phyloP scores from a whole-genome alignment of 1,139 yeast species.

The Taphrina wiesneri region DNA sequence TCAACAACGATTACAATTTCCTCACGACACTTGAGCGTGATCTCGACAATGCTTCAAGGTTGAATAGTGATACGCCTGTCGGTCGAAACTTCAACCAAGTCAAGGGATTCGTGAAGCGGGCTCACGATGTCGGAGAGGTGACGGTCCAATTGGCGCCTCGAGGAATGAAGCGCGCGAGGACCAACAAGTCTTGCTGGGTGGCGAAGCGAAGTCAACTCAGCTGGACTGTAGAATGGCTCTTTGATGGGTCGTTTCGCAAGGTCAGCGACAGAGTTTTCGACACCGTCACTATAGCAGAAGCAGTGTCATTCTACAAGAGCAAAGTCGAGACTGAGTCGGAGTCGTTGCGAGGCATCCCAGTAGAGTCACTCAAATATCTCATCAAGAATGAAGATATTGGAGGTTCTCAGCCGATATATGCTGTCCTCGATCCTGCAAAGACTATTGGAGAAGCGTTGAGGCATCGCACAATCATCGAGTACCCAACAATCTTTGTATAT shows the following conservation, averaged over 20 bases:
- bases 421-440: background rate
- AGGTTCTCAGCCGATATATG: slow-evolving; percentile 6
- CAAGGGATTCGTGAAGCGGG: slow-evolving; percentile 41
- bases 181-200: slow-evolving; percentile 75
- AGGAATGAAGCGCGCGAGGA: slow-evolving; percentile 71
- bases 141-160: slow-evolving; percentile 58
- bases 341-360: background rate
- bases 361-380: background rate
- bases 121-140: slow-evolving; percentile 52
- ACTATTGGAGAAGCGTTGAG: slow-evolving; percentile 18
- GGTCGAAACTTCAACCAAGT: slow-evolving; percentile 37
- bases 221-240: slow-evolving; percentile 68
- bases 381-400: background rate
- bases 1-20: slow-evolving; percentile 84
- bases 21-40: slow-evolving; percentile 63
- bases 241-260: slow-evolving; percentile 4
- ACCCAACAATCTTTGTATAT: slow-evolving; percentile 18
- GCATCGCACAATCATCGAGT: slow-evolving; percentile 29
- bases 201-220: slow-evolving; percentile 60
- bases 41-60: slow-evolving; percentile 52
- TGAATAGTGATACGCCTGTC: slow-evolving; percentile 42
- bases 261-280: slow-evolving; percentile 30
- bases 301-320: background rate
- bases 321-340: background rate
- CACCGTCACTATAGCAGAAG: slow-evolving; percentile 2